Evolutionary conservation across 257 asterid species (phyloP).

Genomic region (Nicotiana otophora): DNA sequence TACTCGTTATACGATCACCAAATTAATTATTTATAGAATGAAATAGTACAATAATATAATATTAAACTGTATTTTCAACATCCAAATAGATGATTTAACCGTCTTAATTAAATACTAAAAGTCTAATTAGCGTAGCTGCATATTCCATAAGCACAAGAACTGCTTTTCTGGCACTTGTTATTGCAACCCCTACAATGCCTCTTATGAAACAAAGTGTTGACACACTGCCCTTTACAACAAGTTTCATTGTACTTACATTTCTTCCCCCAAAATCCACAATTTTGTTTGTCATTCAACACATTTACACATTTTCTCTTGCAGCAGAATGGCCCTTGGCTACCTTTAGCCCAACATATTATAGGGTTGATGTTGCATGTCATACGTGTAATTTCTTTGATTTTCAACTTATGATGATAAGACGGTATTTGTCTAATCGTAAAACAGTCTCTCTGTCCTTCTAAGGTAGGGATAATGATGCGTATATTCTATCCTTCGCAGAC

Average conservation of each 20-base stretch:
- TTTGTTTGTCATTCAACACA: constrained; percentile 25
- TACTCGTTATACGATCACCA: too few relatives aligned
- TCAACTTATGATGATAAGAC: background rate
- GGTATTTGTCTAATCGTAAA: background rate
- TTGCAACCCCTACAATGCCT: constrained; percentile 61
- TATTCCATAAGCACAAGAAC: constrained; percentile 45
- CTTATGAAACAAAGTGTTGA: constrained; percentile 31
- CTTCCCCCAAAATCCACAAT: constrained; percentile 62
- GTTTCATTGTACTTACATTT: constrained; percentile 44
- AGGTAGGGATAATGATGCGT: too few relatives aligned
- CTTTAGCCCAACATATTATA: constrained; percentile 32
- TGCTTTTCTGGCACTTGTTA: constrained; percentile 38
- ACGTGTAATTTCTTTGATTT: background rate
- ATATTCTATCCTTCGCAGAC: too few relatives aligned
- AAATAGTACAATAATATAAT: too few relatives aligned
- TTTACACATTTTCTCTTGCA: constrained; percentile 56
- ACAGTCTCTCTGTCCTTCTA: too few relatives aligned
- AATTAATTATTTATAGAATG: too few relatives aligned
- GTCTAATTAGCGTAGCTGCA: constrained; percentile 48
- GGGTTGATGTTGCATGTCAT: constrained; percentile 49
- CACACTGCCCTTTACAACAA: constrained; percentile 63
- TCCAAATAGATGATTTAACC: too few relatives aligned
- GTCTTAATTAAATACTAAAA: too few relatives aligned
- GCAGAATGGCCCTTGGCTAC: constrained; percentile 56
- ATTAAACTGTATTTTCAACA: too few relatives aligned